These are phyloP conservation scores for Aureobasidium lini DNA, from an alignment of 2,329 filamentous ascomycete genomes.

Conservation along the genomic window DNA sequence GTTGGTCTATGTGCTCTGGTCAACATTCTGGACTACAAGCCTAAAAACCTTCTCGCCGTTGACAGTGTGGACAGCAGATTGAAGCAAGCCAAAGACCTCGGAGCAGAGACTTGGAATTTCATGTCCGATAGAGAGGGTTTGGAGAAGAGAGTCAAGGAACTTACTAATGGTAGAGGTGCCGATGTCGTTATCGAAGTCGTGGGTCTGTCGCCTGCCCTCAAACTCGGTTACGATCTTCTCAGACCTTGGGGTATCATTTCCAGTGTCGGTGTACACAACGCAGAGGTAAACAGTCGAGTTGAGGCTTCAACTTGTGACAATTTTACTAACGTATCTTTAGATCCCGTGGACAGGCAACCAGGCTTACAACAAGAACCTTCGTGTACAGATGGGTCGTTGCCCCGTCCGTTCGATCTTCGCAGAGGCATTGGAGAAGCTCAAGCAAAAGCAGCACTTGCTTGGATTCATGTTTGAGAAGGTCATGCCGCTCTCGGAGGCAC, in stretches of 20 bases:
- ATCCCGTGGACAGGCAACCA: constrained; percentile 42
- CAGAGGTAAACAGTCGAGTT: constrained; percentile 21
- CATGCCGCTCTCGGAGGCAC: constrained; percentile 43
- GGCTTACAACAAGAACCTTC: constrained; percentile 44
- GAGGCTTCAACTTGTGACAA: background rate
- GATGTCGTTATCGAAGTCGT: constrained; percentile 65
- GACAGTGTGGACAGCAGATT: constrained; percentile 53
- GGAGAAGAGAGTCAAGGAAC: constrained; percentile 60
- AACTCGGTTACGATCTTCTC: constrained; percentile 42
- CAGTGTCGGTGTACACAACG: constrained; percentile 44
- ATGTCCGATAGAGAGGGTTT: constrained; percentile 57
- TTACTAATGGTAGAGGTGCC: constrained; percentile 72
- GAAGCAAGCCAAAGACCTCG: constrained; percentile 53
- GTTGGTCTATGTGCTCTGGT: constrained; percentile 77
- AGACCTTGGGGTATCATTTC: constrained; percentile 43
- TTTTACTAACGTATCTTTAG: constrained; percentile 8
- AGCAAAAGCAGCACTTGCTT: constrained; percentile 43
- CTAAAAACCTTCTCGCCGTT: constrained; percentile 69
- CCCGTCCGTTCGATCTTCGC: constrained; percentile 45
- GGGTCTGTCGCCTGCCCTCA: constrained; percentile 40
- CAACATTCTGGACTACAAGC: constrained; percentile 66
- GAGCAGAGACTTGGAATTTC: constrained; percentile 76
- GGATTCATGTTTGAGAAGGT: constrained; percentile 48
- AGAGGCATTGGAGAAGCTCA: constrained; percentile 37
- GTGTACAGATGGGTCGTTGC: constrained; percentile 44